Base-by-base conservation (phyloP, 148 eudicot species). In the Cornus suecica region DNA sequence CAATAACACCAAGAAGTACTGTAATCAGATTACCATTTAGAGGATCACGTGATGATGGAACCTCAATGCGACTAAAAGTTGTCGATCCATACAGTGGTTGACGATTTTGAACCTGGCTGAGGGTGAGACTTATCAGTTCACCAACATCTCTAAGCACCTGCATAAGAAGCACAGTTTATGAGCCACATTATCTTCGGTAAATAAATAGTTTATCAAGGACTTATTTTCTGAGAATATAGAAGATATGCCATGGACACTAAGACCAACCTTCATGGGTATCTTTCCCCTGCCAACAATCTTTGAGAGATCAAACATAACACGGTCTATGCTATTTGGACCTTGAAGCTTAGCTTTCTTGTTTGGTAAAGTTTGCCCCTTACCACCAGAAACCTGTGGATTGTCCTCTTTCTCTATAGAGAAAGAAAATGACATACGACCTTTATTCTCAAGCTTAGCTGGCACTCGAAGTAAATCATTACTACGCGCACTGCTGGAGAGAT, bases 131-230 rank as follows among this genome's bases (percentile, higher is more conserved):
- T 79, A 90, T 79, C 74, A 93, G 72, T 71, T 89, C 92, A 69
- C 88, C 87, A 62, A 92, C 86, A 83, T 93, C 94, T 87, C 88
- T 86, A 56, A 87, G 90, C 77, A 91, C 93, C 99, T 96, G 88
- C 80, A 80, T 25, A 41, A 51, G 27, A 69, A 74, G 74, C 65
- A 27, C 26, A 45, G 32, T 64, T 42, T 51, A 61, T 14, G 16
- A 45, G 28, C 8, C 25, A 26, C 22, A 8, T 24, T 15, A 23
- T 23, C 9, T 66, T 28, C 1, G 29, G 28, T 10, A 27, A 56
- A 13, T n/a, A 56, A 67, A 54, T 58, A 65, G 51, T 26, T 41
- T 45, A 72, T 27, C 71, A 62, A 76, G 31, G 29, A 42, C 1
- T 42, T 13, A 74, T 37, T 66, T 37, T 54, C 2, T 32, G 5